These are phyloP conservation scores for Ophiostoma ulmi DNA, from an alignment of 2,329 filamentous ascomycete genomes.

Conservation along the genomic window DNA sequence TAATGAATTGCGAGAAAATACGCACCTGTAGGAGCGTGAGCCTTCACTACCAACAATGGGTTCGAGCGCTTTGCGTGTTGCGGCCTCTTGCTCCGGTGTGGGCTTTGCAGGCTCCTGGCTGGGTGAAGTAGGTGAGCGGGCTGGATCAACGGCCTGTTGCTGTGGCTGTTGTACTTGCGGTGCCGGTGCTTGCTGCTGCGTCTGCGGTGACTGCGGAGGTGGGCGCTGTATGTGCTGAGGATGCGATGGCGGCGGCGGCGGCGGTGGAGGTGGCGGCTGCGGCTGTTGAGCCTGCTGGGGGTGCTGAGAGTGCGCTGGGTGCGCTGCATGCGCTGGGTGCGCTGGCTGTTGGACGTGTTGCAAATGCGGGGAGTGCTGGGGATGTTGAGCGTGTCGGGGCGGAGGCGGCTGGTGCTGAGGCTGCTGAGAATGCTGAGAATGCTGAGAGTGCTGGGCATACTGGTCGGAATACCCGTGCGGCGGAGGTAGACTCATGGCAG, in stretches of 20 bases:
- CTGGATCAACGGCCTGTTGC: not conserved
- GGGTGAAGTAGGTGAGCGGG: not conserved
- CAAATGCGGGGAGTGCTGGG: not conserved
- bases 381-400: not conserved
- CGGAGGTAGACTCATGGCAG: conserved; percentile 25
- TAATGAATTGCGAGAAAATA: not conserved
- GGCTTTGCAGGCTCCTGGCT: conserved; percentile 21
- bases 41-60: conserved; percentile 27
- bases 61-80: conserved; percentile 27
- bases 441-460: conserved; percentile 16
- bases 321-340: not conserved
- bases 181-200: not conserved
- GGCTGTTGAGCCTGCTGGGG: not conserved
- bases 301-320: not conserved
- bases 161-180: not conserved
- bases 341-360: not conserved
- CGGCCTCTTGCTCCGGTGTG: conserved; percentile 26
- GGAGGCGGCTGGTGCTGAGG: conserved; percentile 7
- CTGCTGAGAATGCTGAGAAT: conserved; percentile 12
- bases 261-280: not conserved
- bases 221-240: not conserved
- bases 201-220: not conserved
- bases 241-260: not conserved
- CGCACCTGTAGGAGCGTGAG: conserved; percentile 28
- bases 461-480: conserved; percentile 25